Evolutionary conservation across 768 basidiomycete species (phyloP).

Genomic region (Kwoniella dejecticola): DNA sequence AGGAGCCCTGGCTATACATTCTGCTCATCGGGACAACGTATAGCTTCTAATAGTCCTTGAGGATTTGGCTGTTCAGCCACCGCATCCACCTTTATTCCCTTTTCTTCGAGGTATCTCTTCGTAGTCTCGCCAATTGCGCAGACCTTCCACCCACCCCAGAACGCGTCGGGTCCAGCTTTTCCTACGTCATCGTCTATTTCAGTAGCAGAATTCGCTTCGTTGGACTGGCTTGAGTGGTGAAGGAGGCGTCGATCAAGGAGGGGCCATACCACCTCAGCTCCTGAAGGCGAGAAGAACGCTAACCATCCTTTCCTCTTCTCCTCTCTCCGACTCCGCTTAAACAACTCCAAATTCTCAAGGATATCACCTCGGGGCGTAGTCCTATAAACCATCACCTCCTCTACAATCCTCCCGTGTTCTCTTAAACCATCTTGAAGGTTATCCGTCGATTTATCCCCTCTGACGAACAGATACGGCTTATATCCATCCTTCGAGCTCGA

Average conservation of each 20-base stretch:
- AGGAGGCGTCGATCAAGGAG: not conserved
- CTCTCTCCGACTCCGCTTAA: not conserved
- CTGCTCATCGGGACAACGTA: not conserved
- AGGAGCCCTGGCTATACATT: too few relatives aligned
- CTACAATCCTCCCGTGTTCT: not conserved
- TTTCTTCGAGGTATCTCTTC: constrained; percentile 13
- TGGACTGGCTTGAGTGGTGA: too few relatives aligned
- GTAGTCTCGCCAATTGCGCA: constrained; percentile 23
- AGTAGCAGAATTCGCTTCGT: not conserved
- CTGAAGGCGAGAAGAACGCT: constrained; percentile 19
- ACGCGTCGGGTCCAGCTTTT: not conserved
- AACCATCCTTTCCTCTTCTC: constrained; percentile 17
- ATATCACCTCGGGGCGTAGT: constrained; percentile 3
- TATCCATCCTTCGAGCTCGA: not conserved
- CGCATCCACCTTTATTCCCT: constrained; percentile 12
- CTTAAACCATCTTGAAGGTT: constrained; percentile 7
- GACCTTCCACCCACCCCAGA: constrained; percentile 16
- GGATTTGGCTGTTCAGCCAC: constrained; percentile 18
- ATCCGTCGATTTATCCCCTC: constrained; percentile 16
- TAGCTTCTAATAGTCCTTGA: constrained; percentile 7
- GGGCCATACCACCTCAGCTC: constrained; percentile 7
- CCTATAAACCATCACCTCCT: constrained; percentile 13
- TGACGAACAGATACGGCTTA: constrained; percentile 8
- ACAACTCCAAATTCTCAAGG: not conserved
- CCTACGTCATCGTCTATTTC: not conserved